These are phyloP conservation scores for Yarrowia alimentaria DNA, from an alignment of 805 yeast species.

Conservation along the genomic window DNA sequence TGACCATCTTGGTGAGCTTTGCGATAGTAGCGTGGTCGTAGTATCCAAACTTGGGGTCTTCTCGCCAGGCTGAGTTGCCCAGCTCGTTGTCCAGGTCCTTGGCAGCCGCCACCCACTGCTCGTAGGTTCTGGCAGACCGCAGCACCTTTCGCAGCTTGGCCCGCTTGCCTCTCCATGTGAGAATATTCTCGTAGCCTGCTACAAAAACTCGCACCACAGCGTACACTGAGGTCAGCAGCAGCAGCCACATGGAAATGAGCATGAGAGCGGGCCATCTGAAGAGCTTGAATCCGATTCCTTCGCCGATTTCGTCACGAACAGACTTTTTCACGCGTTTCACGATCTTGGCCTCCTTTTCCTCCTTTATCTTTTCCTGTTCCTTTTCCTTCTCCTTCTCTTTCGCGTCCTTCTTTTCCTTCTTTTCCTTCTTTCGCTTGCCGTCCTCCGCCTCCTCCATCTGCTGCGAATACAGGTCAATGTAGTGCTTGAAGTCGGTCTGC, in stretches of 20 bases:
- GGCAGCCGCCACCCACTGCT: conserved; percentile 65
- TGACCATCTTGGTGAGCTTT: conserved; percentile 48
- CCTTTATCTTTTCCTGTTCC: not conserved
- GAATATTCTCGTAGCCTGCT: conserved; percentile 56
- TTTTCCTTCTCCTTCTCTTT: conserved; percentile 1
- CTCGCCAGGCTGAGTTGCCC: conserved; percentile 63
- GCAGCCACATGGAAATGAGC: conserved; percentile 54
- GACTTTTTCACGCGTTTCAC: conserved; percentile 1
- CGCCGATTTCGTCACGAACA: conserved; percentile 28
- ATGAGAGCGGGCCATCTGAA: conserved; percentile 66
- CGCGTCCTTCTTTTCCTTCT: not conserved
- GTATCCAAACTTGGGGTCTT: conserved; percentile 58
- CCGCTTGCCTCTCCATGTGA: conserved; percentile 63
- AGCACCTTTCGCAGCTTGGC: conserved; percentile 50
- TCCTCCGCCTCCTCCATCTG: not conserved
- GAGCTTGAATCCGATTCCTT: conserved; percentile 47
- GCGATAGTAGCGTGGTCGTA: conserved; percentile 65
- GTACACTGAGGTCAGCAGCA: conserved; percentile 50
- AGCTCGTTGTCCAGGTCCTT: conserved; percentile 54
- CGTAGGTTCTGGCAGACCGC: conserved; percentile 50
- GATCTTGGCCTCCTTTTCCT: not conserved
- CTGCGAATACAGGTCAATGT: conserved; percentile 14
- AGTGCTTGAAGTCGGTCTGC: conserved; percentile 5
- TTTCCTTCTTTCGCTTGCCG: conserved; percentile 23
- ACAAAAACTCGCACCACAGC: conserved; percentile 57